phyloP scores from a whole-genome alignment of 768 basidiomycete genomes.

The Lentinus tigrinus region DNA sequence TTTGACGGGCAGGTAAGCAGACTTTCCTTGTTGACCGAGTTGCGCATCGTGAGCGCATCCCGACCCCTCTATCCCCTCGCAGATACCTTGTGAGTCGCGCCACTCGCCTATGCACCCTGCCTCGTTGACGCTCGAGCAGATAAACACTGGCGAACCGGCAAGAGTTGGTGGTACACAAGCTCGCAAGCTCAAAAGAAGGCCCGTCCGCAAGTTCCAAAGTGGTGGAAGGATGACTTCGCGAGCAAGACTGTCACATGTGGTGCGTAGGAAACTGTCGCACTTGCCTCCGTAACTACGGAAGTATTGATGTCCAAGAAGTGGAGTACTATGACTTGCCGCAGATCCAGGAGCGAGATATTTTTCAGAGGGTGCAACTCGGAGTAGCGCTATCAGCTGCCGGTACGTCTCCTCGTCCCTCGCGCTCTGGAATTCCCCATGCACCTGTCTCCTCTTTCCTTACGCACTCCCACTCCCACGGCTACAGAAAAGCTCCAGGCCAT shows the following conservation, averaged over 20 bases:
- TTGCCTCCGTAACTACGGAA: background rate
- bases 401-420: slow-evolving; percentile 26
- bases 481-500: slow-evolving; percentile 84
- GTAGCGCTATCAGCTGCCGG: slow-evolving; percentile 74
- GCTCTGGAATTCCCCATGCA: background rate
- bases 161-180: slow-evolving; percentile 60
- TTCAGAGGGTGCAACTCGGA: slow-evolving; percentile 81
- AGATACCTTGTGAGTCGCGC: slow-evolving; percentile 54
- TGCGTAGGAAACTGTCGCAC: slow-evolving; percentile 31
- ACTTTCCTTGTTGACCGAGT: no score
- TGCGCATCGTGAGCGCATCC: background rate
- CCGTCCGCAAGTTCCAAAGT: slow-evolving; percentile 52
- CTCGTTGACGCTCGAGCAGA: slow-evolving; percentile 39
- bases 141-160: slow-evolving; percentile 54
- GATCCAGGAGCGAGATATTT: slow-evolving; percentile 71
- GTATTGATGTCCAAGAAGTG: slow-evolving; percentile 38
- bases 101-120: slow-evolving; percentile 12
- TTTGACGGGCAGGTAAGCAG: slow-evolving; percentile 44
- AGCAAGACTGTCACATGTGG: slow-evolving; percentile 67
- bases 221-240: slow-evolving; percentile 50
- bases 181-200: slow-evolving; percentile 43
- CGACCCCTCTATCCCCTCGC: slow-evolving; percentile 9
- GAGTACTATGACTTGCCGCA: slow-evolving; percentile 61
- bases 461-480: no score
- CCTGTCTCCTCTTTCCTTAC: background rate